Evolutionary conservation across 345 rosid species (phyloP).

Genomic region (Citrus glauca): DNA sequence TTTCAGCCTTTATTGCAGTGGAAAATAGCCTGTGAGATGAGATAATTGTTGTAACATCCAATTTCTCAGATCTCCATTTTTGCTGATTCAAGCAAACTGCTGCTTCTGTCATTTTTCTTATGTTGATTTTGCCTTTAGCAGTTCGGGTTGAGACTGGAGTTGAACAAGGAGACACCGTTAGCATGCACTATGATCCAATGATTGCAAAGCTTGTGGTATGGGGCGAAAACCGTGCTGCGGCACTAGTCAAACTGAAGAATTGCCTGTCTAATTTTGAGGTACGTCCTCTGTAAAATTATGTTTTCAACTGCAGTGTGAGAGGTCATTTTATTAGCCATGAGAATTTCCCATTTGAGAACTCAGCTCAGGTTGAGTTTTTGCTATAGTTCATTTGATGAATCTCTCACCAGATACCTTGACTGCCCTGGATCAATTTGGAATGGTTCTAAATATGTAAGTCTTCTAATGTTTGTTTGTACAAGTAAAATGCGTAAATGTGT

Average conservation of each 20-base stretch:
- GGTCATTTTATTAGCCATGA: background rate
- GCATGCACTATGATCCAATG: constrained; percentile 99
- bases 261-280: constrained; percentile 90
- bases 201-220: constrained; percentile 96
- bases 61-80: background rate
- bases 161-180: constrained; percentile 83
- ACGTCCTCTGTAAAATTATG: constrained; percentile 9
- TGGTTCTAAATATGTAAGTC: background rate
- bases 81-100: constrained; percentile 3
- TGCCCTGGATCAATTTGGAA: background rate
- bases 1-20: background rate
- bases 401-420: background rate
- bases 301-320: constrained; percentile 2
- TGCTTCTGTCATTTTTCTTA: constrained; percentile 16
- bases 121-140: constrained; percentile 25
- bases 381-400: constrained; percentile 2
- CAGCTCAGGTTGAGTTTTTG: constrained; percentile 6
- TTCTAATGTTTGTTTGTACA: background rate
- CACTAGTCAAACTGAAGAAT: constrained; percentile 82
- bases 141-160: constrained; percentile 97
- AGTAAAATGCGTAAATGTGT: background rate
- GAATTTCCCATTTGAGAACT: background rate
- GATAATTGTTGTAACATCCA: background rate
- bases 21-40: constrained; percentile 5
- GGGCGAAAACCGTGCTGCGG: constrained; percentile 81